These are phyloP conservation scores for Urochloa ruziziensis DNA, from an alignment of 176 grass and related monocot species.

Conservation along the genomic window DNA sequence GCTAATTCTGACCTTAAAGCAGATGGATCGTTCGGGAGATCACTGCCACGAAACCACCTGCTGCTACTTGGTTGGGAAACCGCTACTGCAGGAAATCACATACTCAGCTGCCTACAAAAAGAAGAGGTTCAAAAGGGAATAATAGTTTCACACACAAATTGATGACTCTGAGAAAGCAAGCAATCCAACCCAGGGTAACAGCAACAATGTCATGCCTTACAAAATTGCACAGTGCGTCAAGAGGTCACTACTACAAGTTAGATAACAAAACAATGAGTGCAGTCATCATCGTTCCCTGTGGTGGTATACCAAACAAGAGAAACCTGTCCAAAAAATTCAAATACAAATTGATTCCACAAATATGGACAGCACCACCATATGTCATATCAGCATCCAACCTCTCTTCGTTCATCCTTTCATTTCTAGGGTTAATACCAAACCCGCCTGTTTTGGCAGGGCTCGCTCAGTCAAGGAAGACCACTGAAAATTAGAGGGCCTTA, in stretches of 20 bases:
- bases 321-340: not conserved
- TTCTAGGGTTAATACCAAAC: slow-evolving; percentile 58
- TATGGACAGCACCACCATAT: not conserved
- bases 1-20: no score
- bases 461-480: slow-evolving; percentile 49
- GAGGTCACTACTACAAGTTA: not conserved
- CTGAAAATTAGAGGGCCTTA: slow-evolving; percentile 59
- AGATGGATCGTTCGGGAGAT: no score
- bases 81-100: no score
- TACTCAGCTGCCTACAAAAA: no score
- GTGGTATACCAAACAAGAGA: not conserved
- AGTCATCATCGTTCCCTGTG: not conserved
- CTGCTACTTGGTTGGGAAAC: no score
- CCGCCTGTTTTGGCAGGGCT: slow-evolving; percentile 55
- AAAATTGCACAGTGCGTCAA: not conserved
- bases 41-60: no score
- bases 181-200: not conserved
- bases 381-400: slow-evolving; percentile 13
- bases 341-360: not conserved
- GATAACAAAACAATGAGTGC: not conserved
- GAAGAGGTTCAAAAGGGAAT: no score
- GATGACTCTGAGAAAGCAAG: no score
- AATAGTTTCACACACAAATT: no score
- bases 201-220: not conserved
- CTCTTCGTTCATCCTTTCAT: slow-evolving; percentile 49